Evolutionary conservation across 1,284 basidiomycete species (phyloP).

Genomic region (Cryptococcus sp.): DNA sequence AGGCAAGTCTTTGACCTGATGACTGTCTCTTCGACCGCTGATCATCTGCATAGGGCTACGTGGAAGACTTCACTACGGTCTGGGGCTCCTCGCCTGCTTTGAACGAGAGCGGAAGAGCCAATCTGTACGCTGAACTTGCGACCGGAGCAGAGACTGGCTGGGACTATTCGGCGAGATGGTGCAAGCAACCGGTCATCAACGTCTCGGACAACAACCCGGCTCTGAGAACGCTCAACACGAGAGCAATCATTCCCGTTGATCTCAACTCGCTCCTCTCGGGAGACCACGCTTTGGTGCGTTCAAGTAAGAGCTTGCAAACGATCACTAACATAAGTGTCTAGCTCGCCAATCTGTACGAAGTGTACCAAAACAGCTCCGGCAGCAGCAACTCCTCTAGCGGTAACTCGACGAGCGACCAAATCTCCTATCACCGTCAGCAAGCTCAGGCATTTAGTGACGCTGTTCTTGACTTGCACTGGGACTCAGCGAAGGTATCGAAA

Average conservation of each 20-base stretch:
- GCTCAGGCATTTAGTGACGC: conserved; percentile 65
- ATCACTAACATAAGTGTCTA: conserved; percentile 11
- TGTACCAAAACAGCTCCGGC: conserved; percentile 53
- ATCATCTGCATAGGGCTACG: conserved; percentile 43
- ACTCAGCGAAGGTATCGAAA: conserved; percentile 59
- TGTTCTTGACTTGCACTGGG: conserved; percentile 85
- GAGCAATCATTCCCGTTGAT: conserved; percentile 70
- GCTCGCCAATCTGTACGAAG: conserved; percentile 67
- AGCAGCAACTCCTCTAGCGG: conserved; percentile 9
- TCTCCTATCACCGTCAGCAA: conserved; percentile 60
- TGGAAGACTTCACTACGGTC: conserved; percentile 72
- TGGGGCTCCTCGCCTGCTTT: conserved; percentile 65
- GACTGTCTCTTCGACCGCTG: conserved; percentile 50
- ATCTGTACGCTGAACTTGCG: conserved; percentile 85
- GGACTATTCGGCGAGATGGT: conserved; percentile 56
- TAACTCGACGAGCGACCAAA: conserved; percentile 26
- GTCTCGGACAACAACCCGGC: conserved; percentile 57
- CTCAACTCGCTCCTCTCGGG: conserved; percentile 76
- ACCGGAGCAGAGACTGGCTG: conserved; percentile 76
- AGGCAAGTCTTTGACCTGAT: conserved; percentile 64
- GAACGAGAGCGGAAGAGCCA: conserved; percentile 63
- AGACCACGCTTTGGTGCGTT: conserved; percentile 61
- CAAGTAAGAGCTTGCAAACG: neutral
- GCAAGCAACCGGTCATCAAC: conserved; percentile 57
- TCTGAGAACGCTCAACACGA: conserved; percentile 71